Evolutionary conservation across 2,329 filamentous ascomycete species (phyloP).

Genomic region (Monilinia polystroma): DNA sequence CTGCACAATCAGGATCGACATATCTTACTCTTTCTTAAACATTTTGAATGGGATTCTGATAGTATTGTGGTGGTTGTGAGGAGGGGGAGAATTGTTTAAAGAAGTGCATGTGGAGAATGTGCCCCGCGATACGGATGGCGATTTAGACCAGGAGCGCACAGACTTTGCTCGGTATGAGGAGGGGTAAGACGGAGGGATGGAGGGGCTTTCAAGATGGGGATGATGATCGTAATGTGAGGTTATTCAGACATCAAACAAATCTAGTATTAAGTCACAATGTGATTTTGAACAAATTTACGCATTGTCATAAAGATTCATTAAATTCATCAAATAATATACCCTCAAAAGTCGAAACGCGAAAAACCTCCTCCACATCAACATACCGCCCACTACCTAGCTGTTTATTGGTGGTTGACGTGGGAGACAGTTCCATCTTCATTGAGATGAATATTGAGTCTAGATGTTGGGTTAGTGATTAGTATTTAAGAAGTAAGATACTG

Average conservation of each 20-base stretch:
- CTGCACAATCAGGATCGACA: constrained; percentile 24
- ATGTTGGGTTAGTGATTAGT: constrained; percentile 30
- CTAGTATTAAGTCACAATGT: background rate
- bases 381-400: background rate
- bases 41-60: constrained; percentile 50
- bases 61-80: constrained; percentile 20
- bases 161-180: constrained; percentile 3
- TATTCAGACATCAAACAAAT: constrained; percentile 3
- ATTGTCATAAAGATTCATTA: background rate
- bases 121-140: constrained; percentile 31
- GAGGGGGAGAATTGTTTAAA: constrained; percentile 20
- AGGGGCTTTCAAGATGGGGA: background rate
- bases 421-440: constrained; percentile 60
- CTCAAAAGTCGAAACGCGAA: background rate
- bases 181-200: constrained; percentile 19
- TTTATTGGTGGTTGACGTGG: constrained; percentile 51
- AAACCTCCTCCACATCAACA: background rate
- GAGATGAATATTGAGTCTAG: constrained; percentile 59
- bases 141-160: constrained; percentile 23
- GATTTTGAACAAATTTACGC: background rate
- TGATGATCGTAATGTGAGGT: constrained; percentile 1
- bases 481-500: background rate
- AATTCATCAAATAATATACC: constrained; percentile 1
- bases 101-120: constrained; percentile 23
- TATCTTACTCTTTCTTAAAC: constrained; percentile 87